Evolutionary conservation across 768 basidiomycete genomes (phyloP).

Genomic region (Mycena albidolilacea): DNA sequence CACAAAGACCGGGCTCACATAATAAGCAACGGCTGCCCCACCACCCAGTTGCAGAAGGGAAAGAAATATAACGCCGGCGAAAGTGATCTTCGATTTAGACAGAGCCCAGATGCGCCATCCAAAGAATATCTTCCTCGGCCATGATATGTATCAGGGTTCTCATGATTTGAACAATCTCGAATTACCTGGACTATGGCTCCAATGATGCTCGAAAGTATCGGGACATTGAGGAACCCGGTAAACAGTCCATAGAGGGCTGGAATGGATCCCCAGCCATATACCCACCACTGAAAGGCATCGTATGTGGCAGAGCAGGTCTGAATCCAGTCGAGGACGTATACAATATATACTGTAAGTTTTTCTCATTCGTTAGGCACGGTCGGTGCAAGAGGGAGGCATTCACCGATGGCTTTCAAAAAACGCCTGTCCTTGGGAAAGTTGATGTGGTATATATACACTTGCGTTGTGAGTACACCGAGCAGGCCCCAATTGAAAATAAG

Average conservation of each 20-base stretch:
- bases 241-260: slow-evolving; percentile 26
- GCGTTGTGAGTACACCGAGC: slow-evolving; percentile 39
- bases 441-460: slow-evolving; percentile 41
- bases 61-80: slow-evolving; percentile 22
- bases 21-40: slow-evolving; percentile 30
- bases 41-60: slow-evolving; percentile 37
- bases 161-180: not conserved
- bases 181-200: slow-evolving; percentile 39
- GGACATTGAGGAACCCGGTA: slow-evolving; percentile 38
- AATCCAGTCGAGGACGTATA: slow-evolving; percentile 41
- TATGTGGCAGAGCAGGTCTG: slow-evolving; percentile 42
- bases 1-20: slow-evolving; percentile 16
- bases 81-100: slow-evolving; percentile 26
- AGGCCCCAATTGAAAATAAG: slow-evolving; percentile 40
- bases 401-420: slow-evolving; percentile 34
- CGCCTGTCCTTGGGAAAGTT: slow-evolving; percentile 39
- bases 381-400: not conserved
- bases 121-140: slow-evolving; percentile 35
- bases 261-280: slow-evolving; percentile 39
- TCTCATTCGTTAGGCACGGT: not conserved
- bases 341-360: slow-evolving; percentile 31
- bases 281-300: slow-evolving; percentile 43
- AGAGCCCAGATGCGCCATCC: slow-evolving; percentile 41
- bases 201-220: slow-evolving; percentile 37
- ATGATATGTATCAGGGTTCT: not conserved